Evolutionary conservation across 495 filamentous ascomycete species (phyloP), one percentile per base, ranked within the genome.

Genomic region (Lasiosphaeria ovina): DNA sequence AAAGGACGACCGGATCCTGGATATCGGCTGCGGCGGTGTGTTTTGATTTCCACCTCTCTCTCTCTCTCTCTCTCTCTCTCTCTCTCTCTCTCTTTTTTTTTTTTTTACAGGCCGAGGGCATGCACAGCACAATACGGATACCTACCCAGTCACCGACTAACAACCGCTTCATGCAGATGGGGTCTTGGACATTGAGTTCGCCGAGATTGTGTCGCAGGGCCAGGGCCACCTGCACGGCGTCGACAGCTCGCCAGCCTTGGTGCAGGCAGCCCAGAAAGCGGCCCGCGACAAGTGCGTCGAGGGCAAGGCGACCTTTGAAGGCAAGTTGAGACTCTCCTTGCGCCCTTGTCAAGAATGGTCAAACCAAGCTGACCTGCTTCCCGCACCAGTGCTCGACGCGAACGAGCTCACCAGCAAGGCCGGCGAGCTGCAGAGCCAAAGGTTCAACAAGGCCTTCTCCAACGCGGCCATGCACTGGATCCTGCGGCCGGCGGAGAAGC

Each of bases 401-500:
- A 72, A 65, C n/a, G 35, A 58, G 7, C 69, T 76, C 38, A 32
- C 63, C 35, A 24, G 32, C 16, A 40, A 57, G 32, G 33, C 65
- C 16, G 4, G 3, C 7, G 55, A 64, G 45, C 67, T 76, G 0
- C 72, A 72, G 34, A 48, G 40, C 2, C 62, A 59, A 40, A 24
- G 59, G 62, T 79, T 74, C 77, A 83, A 82, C 62, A 91, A 90
- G 69, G 76, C 89, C 62, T 89, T 92, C 69, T 90, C 86, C 45
- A 92, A 92, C 66, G 89, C 89, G 0, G 90, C 89, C 0, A 71
- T 92, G 45, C 89, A 93, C 74, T 93, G 89, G 89, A 86, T 93
- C 66, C 78, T 92, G 24, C 78, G 57, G 16, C 68, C 57, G 56
- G 70, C 44, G 68, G 75, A 45, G 59, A 62, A 58, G 3, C 59